Evolutionary conservation across 1,139 yeast species (phyloP).

Genomic region (Suhomyces bribrorum): DNA sequence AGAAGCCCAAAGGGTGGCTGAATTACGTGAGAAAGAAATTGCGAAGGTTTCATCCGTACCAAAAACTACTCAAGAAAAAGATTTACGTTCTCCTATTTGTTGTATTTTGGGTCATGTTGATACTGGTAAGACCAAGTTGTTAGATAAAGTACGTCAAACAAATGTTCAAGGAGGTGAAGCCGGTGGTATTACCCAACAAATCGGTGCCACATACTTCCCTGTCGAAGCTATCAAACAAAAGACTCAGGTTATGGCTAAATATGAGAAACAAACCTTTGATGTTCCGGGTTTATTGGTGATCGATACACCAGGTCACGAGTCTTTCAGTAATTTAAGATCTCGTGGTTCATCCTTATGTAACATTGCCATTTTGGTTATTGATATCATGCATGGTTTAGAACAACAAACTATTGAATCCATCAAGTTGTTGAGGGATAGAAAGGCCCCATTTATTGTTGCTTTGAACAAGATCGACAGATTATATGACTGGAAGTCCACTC

Average conservation of each 20-base stretch:
- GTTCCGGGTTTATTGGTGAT: conserved; percentile 96
- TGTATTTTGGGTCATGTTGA: conserved; percentile 99
- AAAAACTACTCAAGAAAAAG: conserved; percentile 32
- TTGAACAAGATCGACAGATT: conserved; percentile 96
- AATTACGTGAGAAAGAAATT: conserved; percentile 31
- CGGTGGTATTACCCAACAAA: conserved; percentile 99
- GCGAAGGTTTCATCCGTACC: conserved; percentile 19
- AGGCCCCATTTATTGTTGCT: conserved; percentile 97
- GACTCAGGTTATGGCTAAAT: conserved; percentile 86
- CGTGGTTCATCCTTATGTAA: conserved; percentile 99
- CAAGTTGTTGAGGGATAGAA: conserved; percentile 87
- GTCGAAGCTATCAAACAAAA: conserved; percentile 89
- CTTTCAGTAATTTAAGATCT: conserved; percentile 93
- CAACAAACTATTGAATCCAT: conserved; percentile 96
- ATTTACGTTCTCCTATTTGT: conserved; percentile 97
- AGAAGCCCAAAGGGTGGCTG: conserved; percentile 25
- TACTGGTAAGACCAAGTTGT: conserved; percentile 96
- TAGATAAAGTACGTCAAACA: conserved; percentile 97
- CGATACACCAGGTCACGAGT: conserved; percentile 99
- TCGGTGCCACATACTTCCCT: conserved; percentile 99
- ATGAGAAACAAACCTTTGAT: conserved; percentile 82
- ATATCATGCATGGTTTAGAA: conserved; percentile 98
- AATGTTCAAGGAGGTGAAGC: conserved; percentile 99
- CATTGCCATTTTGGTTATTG: conserved; percentile 96
- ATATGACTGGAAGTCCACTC: conserved; percentile 87